phyloP scores from a whole-genome alignment of 805 yeast species.

The Kodamaea sagamina region DNA sequence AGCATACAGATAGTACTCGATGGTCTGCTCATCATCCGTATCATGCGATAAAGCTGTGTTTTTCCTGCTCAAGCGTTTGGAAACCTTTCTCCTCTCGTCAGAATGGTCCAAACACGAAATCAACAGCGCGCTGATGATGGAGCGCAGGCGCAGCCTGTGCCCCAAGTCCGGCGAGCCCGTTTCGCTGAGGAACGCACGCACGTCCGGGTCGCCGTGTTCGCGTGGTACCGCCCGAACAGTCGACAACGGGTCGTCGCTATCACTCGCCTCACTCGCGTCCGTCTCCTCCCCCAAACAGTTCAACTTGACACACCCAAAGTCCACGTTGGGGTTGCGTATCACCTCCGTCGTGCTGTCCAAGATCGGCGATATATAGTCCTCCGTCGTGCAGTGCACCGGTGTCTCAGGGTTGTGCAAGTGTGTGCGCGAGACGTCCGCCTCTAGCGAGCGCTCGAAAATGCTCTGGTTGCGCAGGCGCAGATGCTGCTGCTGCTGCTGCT shows the following conservation, averaged over 20 bases:
- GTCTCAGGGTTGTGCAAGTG: constrained; percentile 17
- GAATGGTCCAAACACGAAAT: constrained; percentile 21
- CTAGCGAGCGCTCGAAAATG: constrained; percentile 18
- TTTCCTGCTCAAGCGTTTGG: constrained; percentile 7
- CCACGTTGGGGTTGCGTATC: constrained; percentile 28
- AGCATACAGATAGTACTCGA: constrained; percentile 35
- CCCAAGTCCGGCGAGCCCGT: constrained; percentile 6
- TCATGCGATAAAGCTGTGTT: neutral
- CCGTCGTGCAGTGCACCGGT: constrained; percentile 29
- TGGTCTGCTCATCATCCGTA: constrained; percentile 19
- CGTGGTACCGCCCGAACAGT: neutral
- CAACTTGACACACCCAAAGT: constrained; percentile 25
- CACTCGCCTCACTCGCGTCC: constrained; percentile 13
- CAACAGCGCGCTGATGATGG: constrained; percentile 24
- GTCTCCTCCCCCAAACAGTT: constrained; percentile 20
- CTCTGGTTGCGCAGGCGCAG: no score
- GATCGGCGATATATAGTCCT: constrained; percentile 33
- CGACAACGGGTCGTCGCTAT: constrained; percentile 10
- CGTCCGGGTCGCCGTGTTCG: constrained; percentile 10
- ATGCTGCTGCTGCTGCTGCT: no score
- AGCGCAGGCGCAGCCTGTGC: constrained; percentile 20
- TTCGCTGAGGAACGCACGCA: neutral
- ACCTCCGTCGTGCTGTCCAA: constrained; percentile 35
- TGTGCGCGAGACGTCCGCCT: constrained; percentile 11
- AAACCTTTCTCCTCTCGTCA: constrained; percentile 10